phyloP scores from a whole-genome alignment of 164 flowering plant species.

The Chimonanthus praecox region DNA sequence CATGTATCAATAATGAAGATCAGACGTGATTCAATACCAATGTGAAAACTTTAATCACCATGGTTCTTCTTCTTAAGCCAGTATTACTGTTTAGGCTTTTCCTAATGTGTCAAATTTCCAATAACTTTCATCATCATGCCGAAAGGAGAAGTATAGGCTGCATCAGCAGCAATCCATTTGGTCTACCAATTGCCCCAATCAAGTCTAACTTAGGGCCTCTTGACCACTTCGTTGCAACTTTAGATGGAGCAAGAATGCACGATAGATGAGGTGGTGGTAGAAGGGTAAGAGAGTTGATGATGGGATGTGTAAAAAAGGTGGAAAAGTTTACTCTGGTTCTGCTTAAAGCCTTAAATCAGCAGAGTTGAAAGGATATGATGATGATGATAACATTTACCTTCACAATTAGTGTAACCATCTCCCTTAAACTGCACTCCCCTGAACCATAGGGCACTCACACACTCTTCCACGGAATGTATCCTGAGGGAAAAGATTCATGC shows the following conservation, averaged over 20 bases:
- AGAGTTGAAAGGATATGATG: not conserved
- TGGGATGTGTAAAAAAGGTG: too few species aligned
- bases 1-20: not conserved
- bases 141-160: too few species aligned
- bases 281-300: not conserved
- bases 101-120: not conserved
- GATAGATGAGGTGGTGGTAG: not conserved
- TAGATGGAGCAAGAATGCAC: not conserved
- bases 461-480: constrained; percentile 97
- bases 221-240: not conserved
- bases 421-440: constrained; percentile 95
- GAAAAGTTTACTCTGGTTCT: too few species aligned
- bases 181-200: too few species aligned
- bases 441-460: constrained; percentile 86
- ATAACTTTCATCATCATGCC: not conserved
- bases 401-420: constrained; percentile 88
- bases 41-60: not conserved
- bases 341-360: too few species aligned
- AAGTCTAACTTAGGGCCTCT: not conserved
- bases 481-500: constrained; percentile 26
- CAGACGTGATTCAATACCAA: not conserved
- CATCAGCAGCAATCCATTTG: too few species aligned
- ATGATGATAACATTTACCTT: constrained; percentile 38
- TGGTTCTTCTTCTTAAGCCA: not conserved
- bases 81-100: not conserved